These are phyloP conservation scores for Extremus antarcticus DNA, from an alignment of 495 filamentous ascomycete species.

Conservation along the genomic window DNA sequence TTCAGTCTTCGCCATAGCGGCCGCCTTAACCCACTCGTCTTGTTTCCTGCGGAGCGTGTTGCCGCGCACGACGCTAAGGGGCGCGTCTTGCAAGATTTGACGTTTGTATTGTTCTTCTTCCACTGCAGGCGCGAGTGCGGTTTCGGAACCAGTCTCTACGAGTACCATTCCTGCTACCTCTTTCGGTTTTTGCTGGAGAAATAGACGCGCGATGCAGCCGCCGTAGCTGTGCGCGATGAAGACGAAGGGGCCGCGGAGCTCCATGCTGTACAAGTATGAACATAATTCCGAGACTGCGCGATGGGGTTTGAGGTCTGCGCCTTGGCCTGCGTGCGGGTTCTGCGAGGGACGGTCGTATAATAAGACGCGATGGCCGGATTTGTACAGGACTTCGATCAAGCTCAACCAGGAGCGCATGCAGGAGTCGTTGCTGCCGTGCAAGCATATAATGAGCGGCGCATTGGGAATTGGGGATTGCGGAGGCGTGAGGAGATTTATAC, in stretches of 20 bases:
- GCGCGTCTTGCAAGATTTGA: slow-evolving; percentile 26
- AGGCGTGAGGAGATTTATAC: neutral
- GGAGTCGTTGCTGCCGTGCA: slow-evolving; percentile 2
- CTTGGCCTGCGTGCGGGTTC: neutral
- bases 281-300: neutral
- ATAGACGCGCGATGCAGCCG: slow-evolving; percentile 40
- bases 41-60: slow-evolving; percentile 25
- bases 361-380: slow-evolving; percentile 1
- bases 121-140: slow-evolving; percentile 22
- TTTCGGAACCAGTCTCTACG: slow-evolving; percentile 32
- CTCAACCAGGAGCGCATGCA: neutral
- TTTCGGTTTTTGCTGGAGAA: slow-evolving; percentile 29
- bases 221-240: slow-evolving; percentile 45
- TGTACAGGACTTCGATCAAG: slow-evolving; percentile 1
- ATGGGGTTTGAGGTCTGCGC: neutral
- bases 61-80: slow-evolving; percentile 34
- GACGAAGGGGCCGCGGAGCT: slow-evolving; percentile 29
- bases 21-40: slow-evolving; percentile 27
- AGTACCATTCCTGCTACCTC: slow-evolving; percentile 35
- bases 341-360: neutral
- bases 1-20: slow-evolving; percentile 26
- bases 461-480: neutral
- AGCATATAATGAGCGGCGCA: neutral
- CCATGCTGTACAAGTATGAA: slow-evolving; percentile 1
- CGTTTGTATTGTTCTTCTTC: slow-evolving; percentile 31